These are phyloP conservation scores for Aspergillus homomorphus DNA, from an alignment of 495 filamentous ascomycete species.

Conservation along the genomic window DNA sequence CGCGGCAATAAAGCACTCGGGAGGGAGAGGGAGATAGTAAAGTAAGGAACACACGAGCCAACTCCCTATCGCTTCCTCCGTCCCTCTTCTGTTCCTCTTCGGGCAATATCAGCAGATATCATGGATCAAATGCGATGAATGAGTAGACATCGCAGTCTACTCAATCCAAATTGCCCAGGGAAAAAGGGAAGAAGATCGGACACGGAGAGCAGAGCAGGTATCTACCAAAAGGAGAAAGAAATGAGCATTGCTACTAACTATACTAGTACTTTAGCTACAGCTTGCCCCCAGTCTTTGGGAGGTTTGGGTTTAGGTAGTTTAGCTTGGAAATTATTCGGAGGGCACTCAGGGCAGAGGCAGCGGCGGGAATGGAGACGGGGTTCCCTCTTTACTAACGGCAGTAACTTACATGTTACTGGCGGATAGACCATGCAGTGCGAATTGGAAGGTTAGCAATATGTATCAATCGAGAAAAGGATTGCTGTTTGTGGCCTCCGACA, in stretches of 20 bases:
- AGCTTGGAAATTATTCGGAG: no score
- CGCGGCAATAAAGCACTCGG: slow-evolving; percentile 33
- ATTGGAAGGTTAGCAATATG: no score
- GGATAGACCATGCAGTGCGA: slow-evolving; percentile 10
- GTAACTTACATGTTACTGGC: slow-evolving; percentile 4
- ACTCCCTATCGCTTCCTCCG: background rate
- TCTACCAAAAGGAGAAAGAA: slow-evolving; percentile 1
- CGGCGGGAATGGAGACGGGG: slow-evolving; percentile 19
- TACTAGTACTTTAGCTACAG: no score
- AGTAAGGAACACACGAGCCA: slow-evolving; percentile 23
- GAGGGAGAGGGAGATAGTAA: slow-evolving; percentile 20
- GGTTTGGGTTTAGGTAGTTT: slow-evolving; percentile 14
- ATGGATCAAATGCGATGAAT: no score
- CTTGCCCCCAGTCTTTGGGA: background rate
- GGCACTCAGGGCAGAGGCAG: slow-evolving; percentile 1
- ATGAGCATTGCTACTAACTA: no score
- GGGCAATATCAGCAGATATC: background rate
- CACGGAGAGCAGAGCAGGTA: no score
- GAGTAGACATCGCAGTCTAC: no score
- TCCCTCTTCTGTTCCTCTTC: no score
- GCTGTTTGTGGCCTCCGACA: slow-evolving; percentile 28
- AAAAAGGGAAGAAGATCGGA: no score
- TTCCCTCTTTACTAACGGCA: slow-evolving; percentile 6
- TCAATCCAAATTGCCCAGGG: no score
- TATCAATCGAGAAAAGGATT: slow-evolving; percentile 18